phyloP scores from a whole-genome alignment of 2,329 filamentous ascomycete genomes.

The Claviceps humidiphila region DNA sequence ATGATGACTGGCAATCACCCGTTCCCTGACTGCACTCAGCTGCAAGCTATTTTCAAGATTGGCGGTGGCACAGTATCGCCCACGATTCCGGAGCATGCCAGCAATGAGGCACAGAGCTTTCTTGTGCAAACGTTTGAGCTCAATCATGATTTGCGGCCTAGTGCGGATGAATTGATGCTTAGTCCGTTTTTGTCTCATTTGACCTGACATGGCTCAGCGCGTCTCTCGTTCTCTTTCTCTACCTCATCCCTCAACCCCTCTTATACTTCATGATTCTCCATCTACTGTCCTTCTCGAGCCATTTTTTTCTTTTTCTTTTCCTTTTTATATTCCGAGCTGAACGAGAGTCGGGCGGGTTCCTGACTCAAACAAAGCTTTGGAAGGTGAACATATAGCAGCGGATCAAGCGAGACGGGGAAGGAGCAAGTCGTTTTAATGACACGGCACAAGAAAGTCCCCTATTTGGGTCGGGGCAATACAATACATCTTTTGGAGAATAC shows the following conservation, averaged over 20 bases:
- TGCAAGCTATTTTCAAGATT: conserved; percentile 98
- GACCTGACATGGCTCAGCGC: conserved; percentile 20
- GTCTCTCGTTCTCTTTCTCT: too few species aligned
- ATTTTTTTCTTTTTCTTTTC: not conserved
- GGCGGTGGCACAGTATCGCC: conserved; percentile 77
- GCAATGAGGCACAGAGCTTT: conserved; percentile 72
- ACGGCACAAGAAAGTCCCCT: not conserved
- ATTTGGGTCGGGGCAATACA: too few species aligned
- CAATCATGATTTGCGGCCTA: conserved; percentile 83
- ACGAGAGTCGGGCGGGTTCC: conserved; percentile 8
- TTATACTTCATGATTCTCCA: not conserved
- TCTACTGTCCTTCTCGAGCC: not conserved
- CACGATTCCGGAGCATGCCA: conserved; percentile 76
- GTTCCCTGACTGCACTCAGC: conserved; percentile 90
- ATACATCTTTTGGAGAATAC: not conserved
- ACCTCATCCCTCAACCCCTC: not conserved
- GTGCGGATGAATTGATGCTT: conserved; percentile 76
- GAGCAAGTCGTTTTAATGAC: not conserved
- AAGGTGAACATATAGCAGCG: not conserved
- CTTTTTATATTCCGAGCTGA: not conserved
- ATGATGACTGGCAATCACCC: conserved; percentile 98
- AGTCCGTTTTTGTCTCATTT: conserved; percentile 71
- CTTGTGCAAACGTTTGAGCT: conserved; percentile 86
- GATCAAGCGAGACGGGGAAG: not conserved
- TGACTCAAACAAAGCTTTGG: not conserved